These are phyloP conservation scores for Erucastrum elatum DNA, from an alignment of 345 rosid genomes.

Conservation along the genomic window DNA sequence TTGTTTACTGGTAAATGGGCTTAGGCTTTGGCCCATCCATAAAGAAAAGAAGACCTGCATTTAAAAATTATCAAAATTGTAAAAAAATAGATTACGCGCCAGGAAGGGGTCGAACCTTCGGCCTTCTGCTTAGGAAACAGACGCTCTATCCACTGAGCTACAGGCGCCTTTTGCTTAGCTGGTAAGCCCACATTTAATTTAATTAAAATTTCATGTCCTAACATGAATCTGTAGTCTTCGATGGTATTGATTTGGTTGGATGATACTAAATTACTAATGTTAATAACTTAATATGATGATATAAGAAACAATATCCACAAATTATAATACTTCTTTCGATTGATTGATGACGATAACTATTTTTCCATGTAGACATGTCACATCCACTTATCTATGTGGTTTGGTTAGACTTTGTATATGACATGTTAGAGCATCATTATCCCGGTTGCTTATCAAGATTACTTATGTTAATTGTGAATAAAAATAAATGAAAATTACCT, in stretches of 20 bases:
- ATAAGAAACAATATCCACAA: neutral
- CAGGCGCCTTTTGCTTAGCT: constrained; percentile 37
- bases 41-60: neutral
- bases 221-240: neutral
- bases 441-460: too few species aligned
- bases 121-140: constrained; percentile 98
- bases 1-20: neutral
- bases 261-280: neutral
- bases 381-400: constrained; percentile 32
- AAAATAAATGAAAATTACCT: too few species aligned
- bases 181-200: neutral
- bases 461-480: too few species aligned
- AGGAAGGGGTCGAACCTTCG: constrained; percentile 95
- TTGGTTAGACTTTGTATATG: constrained; percentile 19
- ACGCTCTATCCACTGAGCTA: constrained; percentile 99
- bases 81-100: constrained; percentile 48
- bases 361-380: constrained; percentile 11
- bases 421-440: too few species aligned
- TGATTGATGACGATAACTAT: neutral
- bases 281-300: neutral
- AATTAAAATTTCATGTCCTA: neutral
- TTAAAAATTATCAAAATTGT: too few species aligned
- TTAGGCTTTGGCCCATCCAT: neutral
- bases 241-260: neutral
- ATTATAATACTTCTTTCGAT: neutral